phyloP scores from a whole-genome alignment of 768 basidiomycete species.

The Boletus tylopilopsis region DNA sequence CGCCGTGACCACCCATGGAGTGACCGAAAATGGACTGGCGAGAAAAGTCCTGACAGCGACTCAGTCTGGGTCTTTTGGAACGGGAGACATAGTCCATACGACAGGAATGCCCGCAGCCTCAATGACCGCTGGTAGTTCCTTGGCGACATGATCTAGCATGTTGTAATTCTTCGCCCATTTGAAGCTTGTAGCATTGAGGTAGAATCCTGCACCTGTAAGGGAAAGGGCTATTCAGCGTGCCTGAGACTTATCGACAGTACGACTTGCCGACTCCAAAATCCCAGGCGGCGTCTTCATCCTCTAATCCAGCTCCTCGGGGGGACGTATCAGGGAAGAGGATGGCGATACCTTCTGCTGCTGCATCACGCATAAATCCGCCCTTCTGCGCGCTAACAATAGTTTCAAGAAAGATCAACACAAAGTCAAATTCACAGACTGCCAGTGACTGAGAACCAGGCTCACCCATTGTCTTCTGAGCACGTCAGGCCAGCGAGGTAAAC shows the following conservation, averaged over 20 bases:
- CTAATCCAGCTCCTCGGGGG: slow-evolving; percentile 85
- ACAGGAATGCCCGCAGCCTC: slow-evolving; percentile 71
- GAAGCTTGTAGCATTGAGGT: slow-evolving; percentile 83
- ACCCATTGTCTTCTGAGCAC: slow-evolving; percentile 95
- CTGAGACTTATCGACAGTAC: not conserved
- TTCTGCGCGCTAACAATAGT: slow-evolving; percentile 83
- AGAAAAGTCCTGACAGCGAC: slow-evolving; percentile 60
- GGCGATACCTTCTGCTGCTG: slow-evolving; percentile 82
- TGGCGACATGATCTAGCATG: slow-evolving; percentile 82
- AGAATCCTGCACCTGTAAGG: slow-evolving; percentile 78
- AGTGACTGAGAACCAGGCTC: slow-evolving; percentile 18
- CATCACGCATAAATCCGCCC: slow-evolving; percentile 85
- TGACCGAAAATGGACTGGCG: slow-evolving; percentile 92
- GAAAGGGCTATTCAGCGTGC: not conserved
- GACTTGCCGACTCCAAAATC: slow-evolving; percentile 79
- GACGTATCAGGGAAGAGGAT: slow-evolving; percentile 92
- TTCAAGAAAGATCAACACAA: too few relatives aligned
- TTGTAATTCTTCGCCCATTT: slow-evolving; percentile 75
- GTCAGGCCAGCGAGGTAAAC: slow-evolving; percentile 87
- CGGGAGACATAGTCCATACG: slow-evolving; percentile 40
- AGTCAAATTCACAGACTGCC: too few relatives aligned
- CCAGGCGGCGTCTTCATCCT: slow-evolving; percentile 80
- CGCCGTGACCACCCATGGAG: slow-evolving; percentile 97
- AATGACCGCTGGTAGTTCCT: slow-evolving; percentile 81
- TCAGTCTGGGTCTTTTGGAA: not conserved